Conservation (phyloP, 331 rosid species). For the Malus hybrid region DNA sequence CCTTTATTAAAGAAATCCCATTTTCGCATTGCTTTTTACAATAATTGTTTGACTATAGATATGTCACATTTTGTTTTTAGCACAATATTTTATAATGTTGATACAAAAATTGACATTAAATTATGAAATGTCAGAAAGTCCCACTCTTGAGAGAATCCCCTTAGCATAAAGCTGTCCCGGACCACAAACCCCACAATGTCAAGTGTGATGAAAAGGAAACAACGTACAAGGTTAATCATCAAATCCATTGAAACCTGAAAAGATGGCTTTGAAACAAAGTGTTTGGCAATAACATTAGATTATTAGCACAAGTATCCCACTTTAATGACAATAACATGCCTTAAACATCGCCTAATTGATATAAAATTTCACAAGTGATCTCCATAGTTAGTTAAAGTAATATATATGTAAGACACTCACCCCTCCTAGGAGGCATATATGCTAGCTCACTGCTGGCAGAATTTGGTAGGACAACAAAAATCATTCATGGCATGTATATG, state of each 20-base stretch:
- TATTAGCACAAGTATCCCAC: constrained; percentile 17
- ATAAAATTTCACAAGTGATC: background rate
- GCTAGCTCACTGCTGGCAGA: constrained; percentile 8
- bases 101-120: no score
- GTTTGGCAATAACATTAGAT: constrained; percentile 20
- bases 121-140: no score
- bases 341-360: background rate
- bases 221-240: constrained; percentile 18
- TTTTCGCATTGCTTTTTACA: constrained; percentile 4
- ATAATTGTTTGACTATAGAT: no score
- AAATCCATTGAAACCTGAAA: constrained; percentile 36
- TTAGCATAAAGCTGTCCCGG: constrained; percentile 12
- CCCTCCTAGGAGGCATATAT: background rate
- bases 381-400: background rate
- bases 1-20: constrained; percentile 21
- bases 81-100: no score
- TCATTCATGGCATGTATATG: background rate
- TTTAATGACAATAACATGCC: constrained; percentile 16
- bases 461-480: constrained; percentile 15
- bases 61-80: no score
- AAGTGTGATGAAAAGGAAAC: constrained; percentile 17
- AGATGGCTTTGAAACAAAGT: constrained; percentile 42
- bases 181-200: constrained; percentile 16
- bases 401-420: background rate
- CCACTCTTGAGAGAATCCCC: no score